Percentiles rank a stretch among this genome's conserved stretches.
Evolutionary conservation across 805 yeast genomes (phyloP).

Genomic region (Kuraishia capsulata): DNA sequence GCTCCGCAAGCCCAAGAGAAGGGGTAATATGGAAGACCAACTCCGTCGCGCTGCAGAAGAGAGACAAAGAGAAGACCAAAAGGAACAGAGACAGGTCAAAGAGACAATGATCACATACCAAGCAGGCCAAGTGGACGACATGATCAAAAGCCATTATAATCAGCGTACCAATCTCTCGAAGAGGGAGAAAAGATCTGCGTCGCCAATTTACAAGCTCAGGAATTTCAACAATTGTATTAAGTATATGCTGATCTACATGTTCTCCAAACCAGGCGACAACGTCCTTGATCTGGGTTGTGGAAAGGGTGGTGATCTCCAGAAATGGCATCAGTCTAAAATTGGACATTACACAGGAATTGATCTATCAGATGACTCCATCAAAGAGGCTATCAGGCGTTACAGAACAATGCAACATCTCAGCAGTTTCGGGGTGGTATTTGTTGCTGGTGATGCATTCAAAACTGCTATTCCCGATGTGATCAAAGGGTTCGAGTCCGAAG

Average conservation of each 20-base stretch:
- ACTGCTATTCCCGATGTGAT: conserved; percentile 59
- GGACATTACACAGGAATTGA: conserved; percentile 85
- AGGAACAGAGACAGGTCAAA: conserved; percentile 13
- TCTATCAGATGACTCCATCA: conserved; percentile 79
- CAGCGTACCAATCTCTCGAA: conserved; percentile 68
- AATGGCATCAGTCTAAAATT: conserved; percentile 70
- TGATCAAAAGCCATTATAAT: conserved; percentile 80
- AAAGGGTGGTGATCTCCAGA: conserved; percentile 93
- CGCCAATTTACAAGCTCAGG: conserved; percentile 80
- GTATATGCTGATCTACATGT: conserved; percentile 71
- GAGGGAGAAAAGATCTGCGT: conserved; percentile 50
- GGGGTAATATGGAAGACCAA: conserved; percentile 12
- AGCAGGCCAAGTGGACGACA: conserved; percentile 39
- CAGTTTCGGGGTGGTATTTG: conserved; percentile 73
- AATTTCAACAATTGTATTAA: conserved; percentile 90
- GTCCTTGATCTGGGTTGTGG: conserved; percentile 93
- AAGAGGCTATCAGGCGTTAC: conserved; percentile 77
- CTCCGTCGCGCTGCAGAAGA: conserved; percentile 13
- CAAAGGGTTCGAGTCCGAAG: conserved; percentile 48
- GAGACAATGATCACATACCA: conserved; percentile 5
- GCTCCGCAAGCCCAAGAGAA: conserved; percentile 21
- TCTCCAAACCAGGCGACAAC: conserved; percentile 41
- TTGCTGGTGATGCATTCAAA: conserved; percentile 89
- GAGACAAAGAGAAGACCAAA: conserved; percentile 21
- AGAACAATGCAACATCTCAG: conserved; percentile 29